These are phyloP conservation scores for Exidia glandulosa DNA, from an alignment of 768 basidiomycete genomes.

Conservation along the genomic window DNA sequence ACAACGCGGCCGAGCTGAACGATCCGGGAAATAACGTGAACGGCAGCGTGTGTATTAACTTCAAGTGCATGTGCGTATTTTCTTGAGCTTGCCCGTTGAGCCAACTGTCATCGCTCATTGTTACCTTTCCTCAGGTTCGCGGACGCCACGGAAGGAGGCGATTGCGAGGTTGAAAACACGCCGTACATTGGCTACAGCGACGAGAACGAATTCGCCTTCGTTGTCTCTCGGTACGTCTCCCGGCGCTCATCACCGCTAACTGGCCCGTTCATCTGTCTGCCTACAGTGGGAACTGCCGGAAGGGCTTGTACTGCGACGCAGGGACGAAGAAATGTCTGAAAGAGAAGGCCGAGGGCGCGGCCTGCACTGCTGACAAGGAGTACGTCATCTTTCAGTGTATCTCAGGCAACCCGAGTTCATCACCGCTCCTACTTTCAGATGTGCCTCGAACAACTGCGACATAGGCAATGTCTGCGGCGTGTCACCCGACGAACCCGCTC, in stretches of 20 bases:
- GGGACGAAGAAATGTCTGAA: constrained; percentile 43
- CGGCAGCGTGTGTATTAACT: constrained; percentile 76
- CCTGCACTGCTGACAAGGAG: constrained; percentile 49
- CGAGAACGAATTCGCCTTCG: constrained; percentile 53
- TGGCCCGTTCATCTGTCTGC: background rate
- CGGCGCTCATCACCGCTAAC: background rate
- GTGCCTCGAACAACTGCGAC: constrained; percentile 65
- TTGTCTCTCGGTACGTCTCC: constrained; percentile 60
- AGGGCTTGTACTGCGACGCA: constrained; percentile 70
- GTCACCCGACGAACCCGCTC: constrained; percentile 46
- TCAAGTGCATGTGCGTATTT: constrained; percentile 59
- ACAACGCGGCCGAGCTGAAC: constrained; percentile 38
- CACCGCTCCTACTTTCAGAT: constrained; percentile 30
- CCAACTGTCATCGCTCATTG: background rate
- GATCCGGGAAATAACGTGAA: constrained; percentile 62
- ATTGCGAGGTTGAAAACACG: constrained; percentile 69
- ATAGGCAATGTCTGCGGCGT: constrained; percentile 49
- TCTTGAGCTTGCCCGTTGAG: background rate
- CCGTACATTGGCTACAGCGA: constrained; percentile 60
- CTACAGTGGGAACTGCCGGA: constrained; percentile 56
- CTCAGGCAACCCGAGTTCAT: background rate
- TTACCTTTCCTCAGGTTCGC: constrained; percentile 52
- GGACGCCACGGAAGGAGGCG: constrained; percentile 52
- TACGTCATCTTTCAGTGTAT: constrained; percentile 14
- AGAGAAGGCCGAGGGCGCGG: constrained; percentile 42